Evolutionary conservation across 2,329 filamentous ascomycete species (phyloP), one percentile per base, ranked within the genome.

Genomic region (Clarireedia monteithiana): DNA sequence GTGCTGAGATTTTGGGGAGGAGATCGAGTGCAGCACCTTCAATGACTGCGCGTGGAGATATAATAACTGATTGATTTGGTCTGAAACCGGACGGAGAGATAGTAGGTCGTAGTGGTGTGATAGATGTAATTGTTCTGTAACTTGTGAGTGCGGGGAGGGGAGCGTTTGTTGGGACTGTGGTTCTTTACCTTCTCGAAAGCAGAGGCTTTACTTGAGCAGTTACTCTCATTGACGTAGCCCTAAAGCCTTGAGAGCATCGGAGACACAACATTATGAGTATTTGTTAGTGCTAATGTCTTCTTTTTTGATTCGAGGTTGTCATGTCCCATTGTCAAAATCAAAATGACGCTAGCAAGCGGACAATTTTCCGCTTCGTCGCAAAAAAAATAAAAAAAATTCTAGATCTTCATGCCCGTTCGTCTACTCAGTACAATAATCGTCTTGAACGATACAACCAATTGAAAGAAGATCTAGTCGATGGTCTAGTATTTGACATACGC

Each of bases 61-160:
- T 5, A 12, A 30, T 46, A 6, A 45, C 44, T 17, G 48, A 30
- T 34, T 49, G 40, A 30, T 56, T 57, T 27, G 58, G 52, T 30
- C 48, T 58, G 42, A 62, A 58, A 14, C 50, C 39, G 14, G 60
- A 58, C 5, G 59, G 59, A n/a, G 60, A 63, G 30, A 67, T 53
- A 9, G 62, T 63, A 26, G 68, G 66, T 49, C 67, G 60, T 40
- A 58, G 60, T 56, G 57, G 64, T 34, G 58, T 66, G 46, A 68
- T 54, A 17, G 62, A 65, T 62, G 66, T 65, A 56, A 69, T 68
- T 48, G 64, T 64, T 60, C 68, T 69, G 34, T 36, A 34, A 42
- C 20, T 48, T 50, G 53, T 54, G 42, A 44, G 39, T 3, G 15
- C 20, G 47, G 46, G 40, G 40, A 17, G 12, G 39, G 4, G 38